These are phyloP conservation scores for Oryza australiensis DNA, from an alignment of 176 grass and related monocot species.

Conservation along the genomic window DNA sequence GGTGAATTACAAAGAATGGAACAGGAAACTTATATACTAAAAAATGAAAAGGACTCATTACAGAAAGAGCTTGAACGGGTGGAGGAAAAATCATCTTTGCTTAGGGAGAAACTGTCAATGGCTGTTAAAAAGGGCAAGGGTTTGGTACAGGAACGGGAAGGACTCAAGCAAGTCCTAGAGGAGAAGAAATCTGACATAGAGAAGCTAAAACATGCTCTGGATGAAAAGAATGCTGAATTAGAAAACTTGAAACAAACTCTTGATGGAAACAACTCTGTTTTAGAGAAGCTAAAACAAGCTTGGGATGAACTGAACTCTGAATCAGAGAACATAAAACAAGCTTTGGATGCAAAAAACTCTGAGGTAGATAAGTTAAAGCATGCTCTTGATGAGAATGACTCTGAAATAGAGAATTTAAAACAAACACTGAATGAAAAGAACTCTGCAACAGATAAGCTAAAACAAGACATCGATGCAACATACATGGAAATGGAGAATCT, in stretches of 20 bases:
- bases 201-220: conserved; percentile 29
- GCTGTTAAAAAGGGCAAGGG: conserved; percentile 99
- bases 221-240: conserved; percentile 44
- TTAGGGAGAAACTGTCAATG: conserved; percentile 97
- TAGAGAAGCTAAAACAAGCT: conserved; percentile 39
- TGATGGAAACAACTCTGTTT: conserved; percentile 26
- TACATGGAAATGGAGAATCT: conserved; percentile 43
- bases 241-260: conserved; percentile 35
- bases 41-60: conserved; percentile 74
- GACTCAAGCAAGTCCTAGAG: conserved; percentile 63
- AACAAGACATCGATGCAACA: conserved; percentile 29
- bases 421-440: conserved; percentile 37
- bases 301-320: conserved; percentile 32
- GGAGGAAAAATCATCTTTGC: conserved; percentile 84
- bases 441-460: conserved; percentile 40
- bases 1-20: conserved; percentile 50
- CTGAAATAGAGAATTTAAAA: conserved; percentile 57
- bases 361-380: conserved; percentile 49
- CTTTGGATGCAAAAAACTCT: conserved; percentile 24
- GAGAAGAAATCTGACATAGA: conserved; percentile 28
- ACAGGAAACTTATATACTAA: conserved; percentile 56
- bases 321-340: conserved; percentile 48
- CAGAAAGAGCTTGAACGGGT: conserved; percentile 74
- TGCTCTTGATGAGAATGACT: conserved; percentile 38
- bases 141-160: conserved; percentile 91